These are phyloP conservation scores for Cornus suecica DNA, from an alignment of 148 eudicot species.

Conservation along the genomic window DNA sequence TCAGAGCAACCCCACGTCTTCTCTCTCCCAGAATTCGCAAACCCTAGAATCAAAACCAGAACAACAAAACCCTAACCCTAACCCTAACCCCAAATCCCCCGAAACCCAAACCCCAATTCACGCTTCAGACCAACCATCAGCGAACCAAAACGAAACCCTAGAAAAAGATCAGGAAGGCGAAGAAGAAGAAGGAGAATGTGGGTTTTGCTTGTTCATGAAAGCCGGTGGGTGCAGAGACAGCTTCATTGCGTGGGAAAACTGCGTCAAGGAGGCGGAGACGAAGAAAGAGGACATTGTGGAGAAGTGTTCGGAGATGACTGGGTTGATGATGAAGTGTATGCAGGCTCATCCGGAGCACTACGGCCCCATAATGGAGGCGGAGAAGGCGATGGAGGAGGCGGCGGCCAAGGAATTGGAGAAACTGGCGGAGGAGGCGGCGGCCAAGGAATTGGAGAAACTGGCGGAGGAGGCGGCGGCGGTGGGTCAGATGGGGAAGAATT, in stretches of 20 bases:
- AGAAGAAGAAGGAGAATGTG: constrained; percentile 53
- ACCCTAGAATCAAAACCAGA: constrained; percentile 19
- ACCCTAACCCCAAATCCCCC: constrained; percentile 16
- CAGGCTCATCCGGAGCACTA: constrained; percentile 53
- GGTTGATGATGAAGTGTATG: constrained; percentile 55
- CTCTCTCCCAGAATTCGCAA: constrained; percentile 7
- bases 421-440: constrained; percentile 37
- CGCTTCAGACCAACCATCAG: not conserved
- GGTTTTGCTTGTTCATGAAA: constrained; percentile 69
- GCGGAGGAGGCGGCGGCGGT: not conserved
- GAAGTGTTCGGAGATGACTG: constrained; percentile 47
- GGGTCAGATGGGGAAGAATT: not conserved
- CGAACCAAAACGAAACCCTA: not conserved
- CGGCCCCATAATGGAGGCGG: constrained; percentile 44
- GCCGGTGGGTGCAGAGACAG: constrained; percentile 61
- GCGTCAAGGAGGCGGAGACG: constrained; percentile 49
- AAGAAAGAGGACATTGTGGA: constrained; percentile 48
- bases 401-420: constrained; percentile 37
- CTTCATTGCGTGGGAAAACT: constrained; percentile 49
- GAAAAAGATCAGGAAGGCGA: constrained; percentile 10
- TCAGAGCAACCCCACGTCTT: constrained; percentile 5
- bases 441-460: constrained; percentile 30
- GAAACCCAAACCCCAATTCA: constrained; percentile 24
- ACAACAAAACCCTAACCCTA: not conserved
- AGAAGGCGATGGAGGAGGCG: constrained; percentile 46